Evolutionary conservation across 2,329 filamentous ascomycete genomes (phyloP), one percentile per base, ranked within the genome.

Genomic region (Ceratocystis papillata): DNA sequence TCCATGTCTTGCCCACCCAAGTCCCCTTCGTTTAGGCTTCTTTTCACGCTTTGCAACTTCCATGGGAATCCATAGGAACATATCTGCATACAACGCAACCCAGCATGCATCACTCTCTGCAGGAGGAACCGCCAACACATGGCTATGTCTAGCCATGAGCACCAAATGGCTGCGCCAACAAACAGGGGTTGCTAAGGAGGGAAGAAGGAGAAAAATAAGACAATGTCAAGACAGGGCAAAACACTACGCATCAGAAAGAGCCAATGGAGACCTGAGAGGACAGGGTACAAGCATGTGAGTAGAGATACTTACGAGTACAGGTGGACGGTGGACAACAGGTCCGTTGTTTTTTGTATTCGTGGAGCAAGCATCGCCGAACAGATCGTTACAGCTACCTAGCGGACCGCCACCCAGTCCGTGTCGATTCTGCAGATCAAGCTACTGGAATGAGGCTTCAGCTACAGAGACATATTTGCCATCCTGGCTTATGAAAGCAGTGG

Each of bases 41-140:
- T 59, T 59, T 30, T 17, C 22, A 25, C 25, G 48, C 20, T 53
- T n/a, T 28, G 22, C 22, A 25, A 25, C 48, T 53, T 53, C 48
- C 22, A 53, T 28, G 20, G 20, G 20, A 53, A 53, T 53, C 20
- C 48, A 28, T 25, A 22, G 22, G 48, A 53, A 53, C 12, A 17
- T 20, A 15, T 17, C 6, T 33, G 55, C 55, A 59, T 59, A 37
- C 28, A 55, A 25, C 4, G 22, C 50, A 37, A 37, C 30, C 5
- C 15, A 20, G 48, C 37, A 41, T 41, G 48, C 4, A 53, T 53
- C 48, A 22, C 48, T 53, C 22, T 15, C 48, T 53, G 48, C 48
- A 53, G 48, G 48, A 53, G 48, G 48, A 25, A 25, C 48, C 48
- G 22, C 48, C 48, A 53, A 3, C 48, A 53, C 48, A 53, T 53